Conservation (phyloP, 768 basidiomycete genomes). For the Suillus weaverae region DNA sequence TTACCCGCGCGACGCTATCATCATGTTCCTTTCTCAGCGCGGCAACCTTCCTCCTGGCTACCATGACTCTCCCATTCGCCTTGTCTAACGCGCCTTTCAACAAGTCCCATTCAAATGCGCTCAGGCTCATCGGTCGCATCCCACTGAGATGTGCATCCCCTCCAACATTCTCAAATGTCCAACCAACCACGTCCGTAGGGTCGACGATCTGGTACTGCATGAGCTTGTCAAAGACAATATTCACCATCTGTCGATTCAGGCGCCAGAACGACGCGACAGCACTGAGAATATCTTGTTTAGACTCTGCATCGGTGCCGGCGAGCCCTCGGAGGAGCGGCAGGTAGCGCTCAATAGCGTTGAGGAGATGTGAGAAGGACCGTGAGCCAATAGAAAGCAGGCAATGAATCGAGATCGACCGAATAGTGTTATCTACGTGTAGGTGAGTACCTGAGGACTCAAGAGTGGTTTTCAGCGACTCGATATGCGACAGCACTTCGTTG, state of each 20-base stretch:
- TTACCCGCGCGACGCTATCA: slow-evolving; percentile 73
- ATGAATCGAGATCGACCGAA: slow-evolving; percentile 82
- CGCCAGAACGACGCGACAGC: slow-evolving; percentile 81
- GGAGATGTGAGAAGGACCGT: slow-evolving; percentile 95
- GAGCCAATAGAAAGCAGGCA: slow-evolving; percentile 89
- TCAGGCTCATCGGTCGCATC: slow-evolving; percentile 39
- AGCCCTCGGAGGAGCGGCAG: slow-evolving; percentile 71
- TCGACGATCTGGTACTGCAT: slow-evolving; percentile 99
- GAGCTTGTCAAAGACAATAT: slow-evolving; percentile 94
- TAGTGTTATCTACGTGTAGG: slow-evolving; percentile 61
- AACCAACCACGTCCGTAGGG: slow-evolving; percentile 84
- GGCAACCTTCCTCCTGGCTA: slow-evolving; percentile 72
- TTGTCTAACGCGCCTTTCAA: slow-evolving; percentile 84
- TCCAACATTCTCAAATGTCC: slow-evolving; percentile 70
- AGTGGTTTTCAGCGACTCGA: slow-evolving; percentile 67
- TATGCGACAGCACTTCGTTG: slow-evolving; percentile 74
- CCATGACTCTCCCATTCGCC: slow-evolving; percentile 83
- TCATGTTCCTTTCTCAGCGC: slow-evolving; percentile 86
- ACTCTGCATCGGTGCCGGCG: slow-evolving; percentile 52
- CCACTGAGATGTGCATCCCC: slow-evolving; percentile 40
- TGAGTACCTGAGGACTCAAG: slow-evolving; percentile 56
- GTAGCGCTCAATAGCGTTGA: slow-evolving; percentile 97
- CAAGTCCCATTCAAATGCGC: slow-evolving; percentile 82
- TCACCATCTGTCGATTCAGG: slow-evolving; percentile 80
- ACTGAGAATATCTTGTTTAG: slow-evolving; percentile 69